Base-by-base conservation (phyloP, 192 early-diverging fungal genomes). In the Paraglomus occultum region DNA sequence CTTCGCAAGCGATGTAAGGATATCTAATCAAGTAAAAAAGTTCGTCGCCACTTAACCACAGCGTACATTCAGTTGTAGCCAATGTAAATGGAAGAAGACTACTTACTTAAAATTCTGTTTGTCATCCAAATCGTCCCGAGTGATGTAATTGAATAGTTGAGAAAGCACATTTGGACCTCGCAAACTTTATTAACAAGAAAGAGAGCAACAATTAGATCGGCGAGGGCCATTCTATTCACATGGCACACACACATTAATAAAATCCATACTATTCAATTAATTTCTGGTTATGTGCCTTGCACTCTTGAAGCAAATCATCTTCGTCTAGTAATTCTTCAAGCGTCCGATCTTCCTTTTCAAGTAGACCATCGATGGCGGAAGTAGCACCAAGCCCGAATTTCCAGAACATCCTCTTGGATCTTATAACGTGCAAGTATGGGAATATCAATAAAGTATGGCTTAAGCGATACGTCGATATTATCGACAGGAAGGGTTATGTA, bases 231-330 rank as follows among this genome's bases (percentile, higher is more conserved):
- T 11, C 15, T 31, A 20, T 11, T 11, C 6, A 20, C 20, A 17
- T 6, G 17, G 20, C 38, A 10, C 54, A 10, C 10, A 57, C 23
- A n/a, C 11, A 22, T 51, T 38, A 15, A 43, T 31, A 70, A 38
- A 17, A 72, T 67, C 60, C 63, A 69, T 87, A 92, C 85, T 83
- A 95, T 76, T 94, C 88, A 59, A 99, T 81, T 17, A 99, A 85
- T 78, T 92, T 94, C 47, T 90, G 82, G 79, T 95, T 96, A 55
- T 95, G 91, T 47, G 88, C 85, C 76, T 96, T 95, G 74, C 91
- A 88, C 86, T 99, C 95, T 80, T 97, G 95, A 58, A 97, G 79
- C 62, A 99, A 81, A 80, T 94, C 95, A 69, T 92, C 88, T 67
- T 97, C 94, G 74, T 95, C 90, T 49, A 99, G 82, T 20, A 97